These are phyloP conservation scores for Mortierella sp. DNA, from an alignment of 371 early-diverging fungal genomes.

Conservation along the genomic window DNA sequence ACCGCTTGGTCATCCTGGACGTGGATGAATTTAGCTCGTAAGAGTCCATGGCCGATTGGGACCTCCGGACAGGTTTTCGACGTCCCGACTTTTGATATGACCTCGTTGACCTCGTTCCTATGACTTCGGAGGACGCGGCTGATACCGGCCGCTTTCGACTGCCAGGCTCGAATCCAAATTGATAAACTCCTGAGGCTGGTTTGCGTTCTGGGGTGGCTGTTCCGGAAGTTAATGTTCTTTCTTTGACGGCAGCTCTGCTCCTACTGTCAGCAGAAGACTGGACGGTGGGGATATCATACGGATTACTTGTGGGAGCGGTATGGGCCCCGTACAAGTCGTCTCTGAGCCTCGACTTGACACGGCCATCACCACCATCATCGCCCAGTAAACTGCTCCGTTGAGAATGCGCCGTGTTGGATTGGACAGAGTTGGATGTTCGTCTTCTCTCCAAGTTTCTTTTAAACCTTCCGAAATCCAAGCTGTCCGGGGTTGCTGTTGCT, in stretches of 20 bases:
- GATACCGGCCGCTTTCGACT: conserved; percentile 29
- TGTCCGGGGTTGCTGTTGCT: background rate
- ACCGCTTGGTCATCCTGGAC: conserved; percentile 15
- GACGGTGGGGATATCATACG: conserved; percentile 12
- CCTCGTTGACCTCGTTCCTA: background rate
- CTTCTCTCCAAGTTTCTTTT: conserved; percentile 46
- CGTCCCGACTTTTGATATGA: conserved; percentile 7
- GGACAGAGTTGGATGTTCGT: conserved; percentile 17
- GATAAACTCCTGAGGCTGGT: background rate
- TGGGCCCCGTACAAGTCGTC: background rate
- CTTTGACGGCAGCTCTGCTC: background rate
- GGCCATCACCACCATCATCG: background rate
- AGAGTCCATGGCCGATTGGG: background rate
- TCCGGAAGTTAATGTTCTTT: background rate
- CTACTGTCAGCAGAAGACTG: background rate
- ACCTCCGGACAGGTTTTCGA: conserved; percentile 1
- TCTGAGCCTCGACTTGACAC: background rate
- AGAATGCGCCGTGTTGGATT: background rate
- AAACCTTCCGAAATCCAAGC: conserved; percentile 47
- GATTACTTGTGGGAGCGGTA: conserved; percentile 12
- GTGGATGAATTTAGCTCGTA: background rate
- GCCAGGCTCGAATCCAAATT: conserved; percentile 9
- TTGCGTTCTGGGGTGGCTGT: background rate
- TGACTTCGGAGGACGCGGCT: conserved; percentile 2
- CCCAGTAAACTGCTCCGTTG: background rate